Evolutionary conservation across 1,284 basidiomycete species (phyloP), one percentile per base, ranked within the genome.

Genomic region (Afroboletus lepidellus): DNA sequence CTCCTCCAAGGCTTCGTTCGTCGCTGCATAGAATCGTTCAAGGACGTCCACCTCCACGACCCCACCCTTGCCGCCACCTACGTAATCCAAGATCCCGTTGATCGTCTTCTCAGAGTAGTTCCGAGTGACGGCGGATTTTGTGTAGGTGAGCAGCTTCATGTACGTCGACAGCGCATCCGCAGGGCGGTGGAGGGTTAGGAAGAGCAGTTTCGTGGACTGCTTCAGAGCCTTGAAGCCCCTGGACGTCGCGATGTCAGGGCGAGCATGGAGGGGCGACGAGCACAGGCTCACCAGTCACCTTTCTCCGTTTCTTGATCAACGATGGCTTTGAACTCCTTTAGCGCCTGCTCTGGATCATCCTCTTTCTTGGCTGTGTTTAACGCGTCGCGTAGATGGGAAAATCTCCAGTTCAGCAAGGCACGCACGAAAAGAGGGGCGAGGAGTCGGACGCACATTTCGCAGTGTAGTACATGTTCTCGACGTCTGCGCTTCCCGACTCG

Each of bases 201-300:
- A 99, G 53, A 96, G 84, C 51, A 98, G 78, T 72, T 99, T 99
- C 21, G 95, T 98, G 41, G 91, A 92, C 65, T 99, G 97, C 65
- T 99, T 99, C 51, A 99, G 79, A 7, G 95, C 92, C 69, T 99
- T 99, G 83, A 99, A 99, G 1, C 96, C 97, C 94, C 94, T 96
- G 48, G 56, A 24, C 48, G 34, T 16, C 11, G 56, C 6, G 23
- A 51, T 13, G 48, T 55, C 33, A 51, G 49, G 12, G 12, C 20
- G 29, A 36, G 20, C 15, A 7, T 1, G 37, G 6, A 27, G 9
- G 5, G 20, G 39, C 45, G 38, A 39, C 39, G n/a, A 20, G 29
- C 6, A 27, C 16, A 9, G 54, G 58, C 77, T 53, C 58, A 94
- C 93, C 94, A 98, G 65, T 98, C 95, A 21, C 94, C 92, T 69